Conservation (phyloP, 495 filamentous ascomycete genomes). For the Lasiosphaeris hirsuta region DNA sequence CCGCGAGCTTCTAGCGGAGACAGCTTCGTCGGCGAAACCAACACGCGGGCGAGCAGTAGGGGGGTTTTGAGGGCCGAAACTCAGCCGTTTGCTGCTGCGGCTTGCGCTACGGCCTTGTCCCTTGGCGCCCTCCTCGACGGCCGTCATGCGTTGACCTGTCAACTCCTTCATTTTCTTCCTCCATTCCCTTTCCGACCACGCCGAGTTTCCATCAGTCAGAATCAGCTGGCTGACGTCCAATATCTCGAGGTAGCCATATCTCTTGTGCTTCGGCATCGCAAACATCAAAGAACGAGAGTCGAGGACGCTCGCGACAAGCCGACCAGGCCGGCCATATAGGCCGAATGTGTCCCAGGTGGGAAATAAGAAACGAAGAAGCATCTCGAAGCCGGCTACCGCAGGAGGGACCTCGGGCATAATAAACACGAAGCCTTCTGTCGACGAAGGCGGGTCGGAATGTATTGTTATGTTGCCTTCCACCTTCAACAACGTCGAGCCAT, state of each 20-base stretch:
- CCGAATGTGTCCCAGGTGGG: conserved; percentile 91
- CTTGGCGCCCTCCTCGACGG: conserved; percentile 42
- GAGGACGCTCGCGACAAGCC: conserved; percentile 79
- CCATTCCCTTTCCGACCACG: conserved; percentile 92
- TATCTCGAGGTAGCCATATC: conserved; percentile 89
- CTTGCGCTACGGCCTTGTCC: conserved; percentile 60
- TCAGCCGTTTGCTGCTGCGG: conserved; percentile 62
- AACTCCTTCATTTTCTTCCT: conserved; percentile 82
- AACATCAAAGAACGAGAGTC: conserved; percentile 95
- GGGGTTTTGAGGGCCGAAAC: conserved; percentile 47
- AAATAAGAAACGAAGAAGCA: conserved; percentile 92
- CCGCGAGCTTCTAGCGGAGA: conserved; percentile 53
- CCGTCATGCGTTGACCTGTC: conserved; percentile 72
- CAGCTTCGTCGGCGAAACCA: conserved; percentile 62
- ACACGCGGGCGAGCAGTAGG: conserved; percentile 45
- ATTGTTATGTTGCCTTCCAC: conserved; percentile 88
- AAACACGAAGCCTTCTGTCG: conserved; percentile 90
- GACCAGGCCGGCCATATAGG: conserved; percentile 85
- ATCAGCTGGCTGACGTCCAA: conserved; percentile 79
- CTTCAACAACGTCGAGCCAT: conserved; percentile 91
- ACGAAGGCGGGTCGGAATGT: conserved; percentile 66
- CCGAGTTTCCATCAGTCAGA: conserved; percentile 66
- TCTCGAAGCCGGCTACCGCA: conserved; percentile 90
- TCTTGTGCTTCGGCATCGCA: conserved; percentile 83
- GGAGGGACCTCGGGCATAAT: conserved; percentile 94